Evolutionary conservation across 495 filamentous ascomycete species (phyloP).

Genomic region (Penicillium atrosanguineum): DNA sequence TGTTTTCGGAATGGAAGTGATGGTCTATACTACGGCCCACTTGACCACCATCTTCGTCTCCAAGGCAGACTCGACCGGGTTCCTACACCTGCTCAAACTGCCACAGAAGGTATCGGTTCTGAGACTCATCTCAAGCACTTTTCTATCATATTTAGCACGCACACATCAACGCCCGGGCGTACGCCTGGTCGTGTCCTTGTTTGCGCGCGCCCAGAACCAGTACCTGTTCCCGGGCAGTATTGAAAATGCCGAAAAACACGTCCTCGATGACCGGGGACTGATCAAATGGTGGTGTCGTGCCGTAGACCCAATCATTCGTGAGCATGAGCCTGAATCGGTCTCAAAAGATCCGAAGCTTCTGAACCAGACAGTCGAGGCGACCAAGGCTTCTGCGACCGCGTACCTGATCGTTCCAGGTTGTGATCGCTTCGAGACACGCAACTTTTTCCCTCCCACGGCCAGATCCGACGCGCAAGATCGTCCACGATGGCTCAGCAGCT

Average conservation of each 20-base stretch:
- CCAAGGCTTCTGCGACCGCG: slow-evolving; percentile 50
- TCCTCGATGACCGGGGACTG: slow-evolving; percentile 85
- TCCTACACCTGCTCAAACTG: slow-evolving; percentile 63
- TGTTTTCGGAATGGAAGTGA: slow-evolving; percentile 65
- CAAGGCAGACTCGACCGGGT: slow-evolving; percentile 96
- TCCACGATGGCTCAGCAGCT: slow-evolving; percentile 51
- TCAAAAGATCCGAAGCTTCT: slow-evolving; percentile 37
- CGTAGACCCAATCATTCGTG: slow-evolving; percentile 67
- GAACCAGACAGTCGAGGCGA: slow-evolving; percentile 39
- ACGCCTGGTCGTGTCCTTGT: slow-evolving; percentile 80
- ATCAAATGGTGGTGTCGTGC: slow-evolving; percentile 95
- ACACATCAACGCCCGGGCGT: slow-evolving; percentile 64
- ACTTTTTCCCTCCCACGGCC: slow-evolving; percentile 52
- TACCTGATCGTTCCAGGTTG: slow-evolving; percentile 87
- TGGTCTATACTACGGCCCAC: slow-evolving; percentile 68
- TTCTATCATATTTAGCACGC: slow-evolving; percentile 70
- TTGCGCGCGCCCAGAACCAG: slow-evolving; percentile 87
- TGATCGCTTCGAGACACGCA: slow-evolving; percentile 68
- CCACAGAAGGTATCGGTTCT: slow-evolving; percentile 68
- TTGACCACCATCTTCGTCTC: slow-evolving; percentile 89
- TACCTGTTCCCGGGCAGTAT: slow-evolving; percentile 93
- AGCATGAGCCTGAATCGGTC: slow-evolving; percentile 43
- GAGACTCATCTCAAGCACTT: slow-evolving; percentile 66
- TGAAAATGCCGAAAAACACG: slow-evolving; percentile 81
- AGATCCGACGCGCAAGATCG: slow-evolving; percentile 43